Conservation (phyloP, 1,139 yeast genomes). For the Chernovozyma aurita region DNA sequence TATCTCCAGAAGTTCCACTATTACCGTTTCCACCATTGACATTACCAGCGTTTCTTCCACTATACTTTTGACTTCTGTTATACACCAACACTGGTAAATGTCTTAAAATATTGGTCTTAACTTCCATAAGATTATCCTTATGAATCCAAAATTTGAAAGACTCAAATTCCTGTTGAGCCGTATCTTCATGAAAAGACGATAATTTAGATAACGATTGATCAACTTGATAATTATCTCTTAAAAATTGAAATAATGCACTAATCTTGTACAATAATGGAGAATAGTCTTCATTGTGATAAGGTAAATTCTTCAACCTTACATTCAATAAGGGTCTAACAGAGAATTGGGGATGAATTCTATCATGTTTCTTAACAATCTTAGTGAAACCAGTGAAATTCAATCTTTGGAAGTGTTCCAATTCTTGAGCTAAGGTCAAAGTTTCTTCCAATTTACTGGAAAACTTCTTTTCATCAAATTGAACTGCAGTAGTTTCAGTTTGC, state of each 20-base stretch:
- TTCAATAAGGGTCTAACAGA: conserved; percentile 85
- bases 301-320: conserved; percentile 81
- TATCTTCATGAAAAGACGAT: conserved; percentile 44
- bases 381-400: conserved; percentile 91
- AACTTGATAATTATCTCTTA: conserved; percentile 60
- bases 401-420: conserved; percentile 85
- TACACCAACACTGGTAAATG: conserved; percentile 90
- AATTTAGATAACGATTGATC: conserved; percentile 39
- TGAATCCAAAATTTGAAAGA: conserved; percentile 94
- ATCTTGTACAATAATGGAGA: conserved; percentile 85
- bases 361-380: conserved; percentile 94
- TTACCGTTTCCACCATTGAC: conserved; percentile 21
- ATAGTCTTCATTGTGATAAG: conserved; percentile 93
- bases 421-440: conserved; percentile 69
- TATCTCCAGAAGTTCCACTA: conserved; percentile 10
- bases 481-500: conserved; percentile 27
- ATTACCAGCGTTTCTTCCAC: conserved; percentile 21
- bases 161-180: conserved; percentile 56
- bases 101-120: conserved; percentile 86
- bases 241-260: conserved; percentile 72
- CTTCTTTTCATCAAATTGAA: conserved; percentile 46
- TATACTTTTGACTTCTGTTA: conserved; percentile 34
- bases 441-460: conserved; percentile 71
- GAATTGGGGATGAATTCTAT: conserved; percentile 78
- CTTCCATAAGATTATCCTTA: conserved; percentile 95